Evolutionary conservation across 1,284 basidiomycete species (phyloP).

Genomic region (Leccinum fallax): DNA sequence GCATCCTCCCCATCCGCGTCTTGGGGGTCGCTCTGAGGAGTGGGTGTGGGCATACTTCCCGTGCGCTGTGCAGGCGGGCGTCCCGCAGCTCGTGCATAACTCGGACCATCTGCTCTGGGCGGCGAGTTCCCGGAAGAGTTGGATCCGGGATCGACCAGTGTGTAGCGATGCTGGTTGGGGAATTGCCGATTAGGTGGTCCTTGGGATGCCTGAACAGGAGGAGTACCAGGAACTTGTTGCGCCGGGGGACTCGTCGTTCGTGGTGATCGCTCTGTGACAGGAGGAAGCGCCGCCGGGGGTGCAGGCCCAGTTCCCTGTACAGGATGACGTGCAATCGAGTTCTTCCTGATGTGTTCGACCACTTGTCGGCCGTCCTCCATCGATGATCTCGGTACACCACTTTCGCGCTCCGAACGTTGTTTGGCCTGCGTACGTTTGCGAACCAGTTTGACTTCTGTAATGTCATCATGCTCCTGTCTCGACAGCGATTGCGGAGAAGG

Average conservation of each 20-base stretch:
- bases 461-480: slow-evolving; percentile 76
- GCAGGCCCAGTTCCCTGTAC: slow-evolving; percentile 6
- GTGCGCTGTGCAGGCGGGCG: slow-evolving; percentile 29
- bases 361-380: slow-evolving; percentile 33
- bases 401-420: slow-evolving; percentile 58
- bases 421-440: slow-evolving; percentile 84
- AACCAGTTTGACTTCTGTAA: slow-evolving; percentile 81
- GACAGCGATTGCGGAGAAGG: slow-evolving; percentile 65
- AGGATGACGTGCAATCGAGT: slow-evolving; percentile 33
- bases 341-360: slow-evolving; percentile 45
- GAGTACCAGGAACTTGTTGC: slow-evolving; percentile 3
- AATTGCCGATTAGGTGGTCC: slow-evolving; percentile 22
- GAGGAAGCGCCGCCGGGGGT: slow-evolving; percentile 1
- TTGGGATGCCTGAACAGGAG: slow-evolving; percentile 12
- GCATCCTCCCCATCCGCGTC: slow-evolving; percentile 5
- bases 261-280: slow-evolving; percentile 20
- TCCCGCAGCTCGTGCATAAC: slow-evolving; percentile 31
- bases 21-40: slow-evolving; percentile 8
- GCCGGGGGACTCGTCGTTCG: slow-evolving; percentile 10
- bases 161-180: slow-evolving; percentile 43
- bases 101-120: slow-evolving; percentile 20
- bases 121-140: slow-evolving; percentile 10
- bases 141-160: slow-evolving; percentile 41
- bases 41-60: slow-evolving; percentile 20
- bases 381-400: slow-evolving; percentile 21